These are phyloP conservation scores for Aspergillus costaricaensis DNA, from an alignment of 2,329 filamentous ascomycete species.

Conservation along the genomic window DNA sequence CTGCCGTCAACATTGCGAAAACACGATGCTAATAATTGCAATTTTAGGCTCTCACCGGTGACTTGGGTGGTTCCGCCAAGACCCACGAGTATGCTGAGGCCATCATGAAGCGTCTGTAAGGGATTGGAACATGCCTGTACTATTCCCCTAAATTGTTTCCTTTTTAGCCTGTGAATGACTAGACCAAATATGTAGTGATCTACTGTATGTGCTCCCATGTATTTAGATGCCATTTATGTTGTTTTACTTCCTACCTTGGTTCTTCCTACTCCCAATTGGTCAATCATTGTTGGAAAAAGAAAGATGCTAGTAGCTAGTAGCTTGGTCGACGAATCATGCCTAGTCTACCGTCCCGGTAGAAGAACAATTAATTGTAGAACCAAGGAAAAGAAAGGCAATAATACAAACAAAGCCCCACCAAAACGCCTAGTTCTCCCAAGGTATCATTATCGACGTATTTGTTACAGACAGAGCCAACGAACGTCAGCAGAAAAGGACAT, in stretches of 20 bases:
- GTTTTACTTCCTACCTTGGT: neutral
- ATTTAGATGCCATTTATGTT: slow-evolving; percentile 27
- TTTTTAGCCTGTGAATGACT: slow-evolving; percentile 40
- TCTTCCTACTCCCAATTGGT: neutral
- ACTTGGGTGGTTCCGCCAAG: slow-evolving; percentile 94
- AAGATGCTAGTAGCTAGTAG: neutral
- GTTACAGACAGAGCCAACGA: slow-evolving; percentile 1
- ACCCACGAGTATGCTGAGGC: slow-evolving; percentile 90
- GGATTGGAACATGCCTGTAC: slow-evolving; percentile 34
- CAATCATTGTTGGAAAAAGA: neutral
- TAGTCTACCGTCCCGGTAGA: neutral
- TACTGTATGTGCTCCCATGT: slow-evolving; percentile 39
- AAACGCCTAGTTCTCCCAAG: slow-evolving; percentile 24
- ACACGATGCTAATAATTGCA: slow-evolving; percentile 16
- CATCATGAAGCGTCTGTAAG: slow-evolving; percentile 71
- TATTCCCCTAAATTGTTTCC: slow-evolving; percentile 38
- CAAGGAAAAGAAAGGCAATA: neutral
- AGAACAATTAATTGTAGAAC: neutral
- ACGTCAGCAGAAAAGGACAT: slow-evolving; percentile 11
- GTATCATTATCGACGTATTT: slow-evolving; percentile 27
- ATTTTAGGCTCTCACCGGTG: slow-evolving; percentile 75
- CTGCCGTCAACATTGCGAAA: no score
- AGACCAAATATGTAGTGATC: slow-evolving; percentile 40
- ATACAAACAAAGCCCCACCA: neutral
- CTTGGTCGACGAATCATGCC: neutral